These are phyloP conservation scores for Penicillium psychrofluorescens DNA, from an alignment of 495 filamentous ascomycete species.

Conservation along the genomic window DNA sequence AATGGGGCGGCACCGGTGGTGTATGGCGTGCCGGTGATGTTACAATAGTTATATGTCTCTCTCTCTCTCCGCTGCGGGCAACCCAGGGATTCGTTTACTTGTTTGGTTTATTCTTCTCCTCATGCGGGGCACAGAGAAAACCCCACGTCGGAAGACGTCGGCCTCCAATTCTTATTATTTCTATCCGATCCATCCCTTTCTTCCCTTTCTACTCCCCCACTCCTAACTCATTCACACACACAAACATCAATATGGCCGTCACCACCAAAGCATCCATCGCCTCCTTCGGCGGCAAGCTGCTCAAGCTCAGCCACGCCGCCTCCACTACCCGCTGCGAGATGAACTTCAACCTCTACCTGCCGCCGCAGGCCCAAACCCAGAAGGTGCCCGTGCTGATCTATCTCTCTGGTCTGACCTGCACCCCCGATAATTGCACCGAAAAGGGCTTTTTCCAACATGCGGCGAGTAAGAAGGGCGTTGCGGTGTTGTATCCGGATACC, in stretches of 20 bases:
- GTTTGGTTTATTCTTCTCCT: slow-evolving; percentile 6
- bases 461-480: slow-evolving; percentile 72
- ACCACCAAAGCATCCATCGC: slow-evolving; percentile 82
- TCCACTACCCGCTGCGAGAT: slow-evolving; percentile 57
- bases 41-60: slow-evolving; percentile 36
- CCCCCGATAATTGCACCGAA: slow-evolving; percentile 90
- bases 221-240: background rate
- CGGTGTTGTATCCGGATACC: slow-evolving; percentile 89
- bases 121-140: background rate
- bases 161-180: background rate
- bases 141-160: no score
- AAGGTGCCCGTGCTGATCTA: slow-evolving; percentile 88
- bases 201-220: background rate
- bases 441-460: slow-evolving; percentile 88
- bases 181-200: background rate
- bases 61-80: slow-evolving; percentile 14
- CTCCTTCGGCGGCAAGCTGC: slow-evolving; percentile 89
- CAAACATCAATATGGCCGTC: slow-evolving; percentile 56
- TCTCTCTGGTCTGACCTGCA: slow-evolving; percentile 90
- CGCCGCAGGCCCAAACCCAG: slow-evolving; percentile 44
- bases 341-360: slow-evolving; percentile 62
- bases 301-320: slow-evolving; percentile 85
- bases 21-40: slow-evolving; percentile 89
- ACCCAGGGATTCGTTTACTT: slow-evolving; percentile 4
- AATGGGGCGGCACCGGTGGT: slow-evolving; percentile 90